Percentiles rank a stretch among this genome's conserved stretches.
phyloP scores from a whole-genome alignment of 2,329 filamentous ascomycete species.

The Fusarium piperis region DNA sequence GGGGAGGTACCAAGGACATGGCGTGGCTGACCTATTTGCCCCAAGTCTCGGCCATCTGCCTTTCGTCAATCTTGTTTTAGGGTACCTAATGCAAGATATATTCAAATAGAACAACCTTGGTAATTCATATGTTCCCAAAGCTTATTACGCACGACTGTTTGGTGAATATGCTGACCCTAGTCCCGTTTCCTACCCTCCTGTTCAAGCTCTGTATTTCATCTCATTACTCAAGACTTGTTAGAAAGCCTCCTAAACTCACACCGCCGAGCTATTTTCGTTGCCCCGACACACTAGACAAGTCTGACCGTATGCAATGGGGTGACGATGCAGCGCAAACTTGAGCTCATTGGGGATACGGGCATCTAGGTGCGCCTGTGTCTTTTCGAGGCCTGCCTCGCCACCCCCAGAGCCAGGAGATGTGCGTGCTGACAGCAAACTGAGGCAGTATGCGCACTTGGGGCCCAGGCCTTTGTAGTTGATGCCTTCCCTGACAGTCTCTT shows the following conservation, averaged over 20 bases:
- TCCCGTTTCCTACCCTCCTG: no score
- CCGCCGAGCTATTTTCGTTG: neutral
- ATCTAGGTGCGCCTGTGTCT: neutral
- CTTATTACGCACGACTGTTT: neutral
- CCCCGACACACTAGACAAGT: neutral
- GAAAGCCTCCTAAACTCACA: no score
- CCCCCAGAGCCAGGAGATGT: neutral
- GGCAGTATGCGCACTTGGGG: neutral
- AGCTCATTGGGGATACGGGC: neutral
- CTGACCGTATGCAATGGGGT: neutral
- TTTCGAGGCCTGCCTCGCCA: neutral
- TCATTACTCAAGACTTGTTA: no score
- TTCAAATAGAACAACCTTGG: neutral
- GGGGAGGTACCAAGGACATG: neutral
- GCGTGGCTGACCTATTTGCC: neutral
- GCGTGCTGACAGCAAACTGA: neutral
- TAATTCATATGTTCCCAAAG: neutral
- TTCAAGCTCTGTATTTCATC: no score
- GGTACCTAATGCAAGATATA: no score
- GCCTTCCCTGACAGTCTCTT: neutral
- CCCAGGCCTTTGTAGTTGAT: neutral
- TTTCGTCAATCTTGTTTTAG: neutral
- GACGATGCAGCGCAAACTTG: neutral
- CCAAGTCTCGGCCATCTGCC: neutral
- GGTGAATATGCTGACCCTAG: neutral